Evolutionary conservation across 2,329 filamentous ascomycete species (phyloP).

Genomic region (Ophiocordyceps australis): DNA sequence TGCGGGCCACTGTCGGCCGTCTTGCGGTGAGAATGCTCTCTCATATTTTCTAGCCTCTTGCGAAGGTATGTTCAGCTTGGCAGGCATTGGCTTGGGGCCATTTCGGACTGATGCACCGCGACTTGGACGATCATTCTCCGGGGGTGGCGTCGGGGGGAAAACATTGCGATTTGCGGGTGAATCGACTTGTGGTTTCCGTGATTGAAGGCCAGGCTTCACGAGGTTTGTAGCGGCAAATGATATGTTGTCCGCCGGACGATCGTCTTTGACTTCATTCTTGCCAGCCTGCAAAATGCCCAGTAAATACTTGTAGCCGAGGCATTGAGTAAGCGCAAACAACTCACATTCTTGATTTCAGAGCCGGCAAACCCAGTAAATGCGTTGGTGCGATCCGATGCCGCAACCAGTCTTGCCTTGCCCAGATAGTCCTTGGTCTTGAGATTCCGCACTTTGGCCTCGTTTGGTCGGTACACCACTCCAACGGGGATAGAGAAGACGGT

Average conservation of each 20-base stretch:
- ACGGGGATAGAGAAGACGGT: conserved; percentile 98
- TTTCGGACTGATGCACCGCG: conserved; percentile 43
- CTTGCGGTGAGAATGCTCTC: conserved; percentile 29
- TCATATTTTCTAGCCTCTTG: conserved; percentile 34
- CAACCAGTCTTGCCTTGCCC: conserved; percentile 85
- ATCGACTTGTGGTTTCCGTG: conserved; percentile 70
- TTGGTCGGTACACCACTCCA: conserved; percentile 85
- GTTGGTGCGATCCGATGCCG: conserved; percentile 65
- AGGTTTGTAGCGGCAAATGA: conserved; percentile 88
- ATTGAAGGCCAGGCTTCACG: conserved; percentile 69
- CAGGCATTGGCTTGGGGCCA: conserved; percentile 40
- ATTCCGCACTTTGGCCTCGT: conserved; percentile 96
- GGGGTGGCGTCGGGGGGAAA: conserved; percentile 96
- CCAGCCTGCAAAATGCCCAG: conserved; percentile 21
- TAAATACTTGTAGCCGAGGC: conserved; percentile 3
- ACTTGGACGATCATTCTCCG: conserved; percentile 59
- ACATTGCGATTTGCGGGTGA: conserved; percentile 62
- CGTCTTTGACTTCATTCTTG: conserved; percentile 46
- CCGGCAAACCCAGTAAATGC: conserved; percentile 70
- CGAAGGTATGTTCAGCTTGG: conserved; percentile 43
- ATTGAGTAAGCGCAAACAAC: conserved; percentile 7
- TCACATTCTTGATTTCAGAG: conserved; percentile 57
- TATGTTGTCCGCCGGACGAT: conserved; percentile 65
- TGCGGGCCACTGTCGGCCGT: conserved; percentile 14
- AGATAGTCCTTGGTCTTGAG: conserved; percentile 96